phyloP scores from a whole-genome alignment of 176 grass and related monocot genomes.

The barley (Hordeum vulgare) region MorexV3_pseudomolecules_assembly NC_058524.1:389001512-389002011 shows the following conservation, averaged over 20 bases:
- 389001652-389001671: conserved; percentile 2
- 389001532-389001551: conserved; percentile 7
- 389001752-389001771: conserved; percentile 59
- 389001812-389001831: neutral
- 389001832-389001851: neutral
- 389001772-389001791: conserved; percentile 67
- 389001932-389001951: conserved; percentile 87
- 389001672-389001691: conserved; percentile 6
- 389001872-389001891: neutral
- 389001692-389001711: conserved; percentile 14
- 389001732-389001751: conserved; percentile 59
- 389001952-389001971: conserved; percentile 86
- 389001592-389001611: neutral
- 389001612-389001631: neutral
- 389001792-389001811: conserved; percentile 33
- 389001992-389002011: conserved; percentile 96
- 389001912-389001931: conserved; percentile 74
- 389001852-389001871: neutral
- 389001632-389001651: neutral
- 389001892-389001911: neutral
- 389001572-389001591: neutral
- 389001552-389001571: neutral
- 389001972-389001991: conserved; percentile 99
- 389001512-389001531: neutral
- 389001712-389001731: conserved; percentile 92